Conservation (phyloP, 805 yeast species). For the Saturnispora kantuleensis region DNA sequence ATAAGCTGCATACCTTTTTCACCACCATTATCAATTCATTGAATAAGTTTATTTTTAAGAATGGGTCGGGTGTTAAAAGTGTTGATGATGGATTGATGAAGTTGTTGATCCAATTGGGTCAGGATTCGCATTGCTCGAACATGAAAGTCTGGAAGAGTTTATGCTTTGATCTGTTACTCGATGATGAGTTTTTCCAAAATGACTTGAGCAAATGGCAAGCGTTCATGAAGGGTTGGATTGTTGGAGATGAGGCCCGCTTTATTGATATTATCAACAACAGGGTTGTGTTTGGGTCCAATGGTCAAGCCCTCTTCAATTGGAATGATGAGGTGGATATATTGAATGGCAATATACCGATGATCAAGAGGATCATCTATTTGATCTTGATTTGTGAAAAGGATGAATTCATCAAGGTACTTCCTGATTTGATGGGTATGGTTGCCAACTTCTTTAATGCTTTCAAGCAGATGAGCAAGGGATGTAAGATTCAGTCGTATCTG, state of each 20-base stretch:
- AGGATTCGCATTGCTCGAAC: constrained; percentile 27
- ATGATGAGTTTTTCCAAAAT: constrained; percentile 42
- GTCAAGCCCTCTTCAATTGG: constrained; percentile 32
- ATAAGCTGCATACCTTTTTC: constrained; percentile 43
- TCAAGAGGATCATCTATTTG: constrained; percentile 57
- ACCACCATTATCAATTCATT: constrained; percentile 44
- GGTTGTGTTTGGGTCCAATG: constrained; percentile 35
- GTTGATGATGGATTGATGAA: constrained; percentile 31
- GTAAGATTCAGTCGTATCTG: constrained; percentile 32
- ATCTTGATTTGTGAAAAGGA: constrained; percentile 54
- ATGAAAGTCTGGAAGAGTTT: constrained; percentile 54
- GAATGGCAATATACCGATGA: constrained; percentile 23
- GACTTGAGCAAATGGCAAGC: constrained; percentile 38
- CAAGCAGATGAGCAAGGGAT: constrained; percentile 17
- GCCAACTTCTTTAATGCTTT: constrained; percentile 23
- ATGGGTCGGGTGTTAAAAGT: constrained; percentile 25
- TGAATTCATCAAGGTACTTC: constrained; percentile 39
- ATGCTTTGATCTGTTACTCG: constrained; percentile 57
- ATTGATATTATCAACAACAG: constrained; percentile 38
- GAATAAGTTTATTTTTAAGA: constrained; percentile 43
- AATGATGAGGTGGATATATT: constrained; percentile 24
- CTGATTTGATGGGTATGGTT: constrained; percentile 32
- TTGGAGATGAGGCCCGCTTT: constrained; percentile 50
- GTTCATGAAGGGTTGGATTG: constrained; percentile 54
- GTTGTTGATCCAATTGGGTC: constrained; percentile 31